Base-by-base conservation (phyloP, 2,329 filamentous ascomycete genomes). In the Fusarium tuaranense region DNA sequence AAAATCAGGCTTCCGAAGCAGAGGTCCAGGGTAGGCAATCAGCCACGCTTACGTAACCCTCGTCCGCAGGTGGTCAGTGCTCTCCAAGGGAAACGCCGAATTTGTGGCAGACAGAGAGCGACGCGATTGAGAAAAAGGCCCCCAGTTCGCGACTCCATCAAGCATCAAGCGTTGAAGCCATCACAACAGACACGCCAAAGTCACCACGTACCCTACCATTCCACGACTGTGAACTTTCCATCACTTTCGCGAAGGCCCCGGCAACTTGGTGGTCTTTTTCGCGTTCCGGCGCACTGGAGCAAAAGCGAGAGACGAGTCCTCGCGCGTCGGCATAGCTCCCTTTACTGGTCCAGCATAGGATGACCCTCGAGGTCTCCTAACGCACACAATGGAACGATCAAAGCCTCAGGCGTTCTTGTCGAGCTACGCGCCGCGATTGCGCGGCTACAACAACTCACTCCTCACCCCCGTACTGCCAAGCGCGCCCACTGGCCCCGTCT, bases 371-470 rank as follows among this genome's bases (percentile, higher is more conserved):
- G 75, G 71, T 71, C 67, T 64, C 66, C 64, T 69, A 63, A 65
- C 65, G 58, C 63, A 68, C 76, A 83, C 75, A 71, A 90, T 90
- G 88, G 87, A 88, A 78, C 85, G 84, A 81, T 83, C 82, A 76
- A 85, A 86, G 78, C 95, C 95, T 58, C 94, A 98, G 86, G 94
- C 95, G 51, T 97, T 97, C 81, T 92, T 97, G 78, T 96, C 95
- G 67, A 95, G 93, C 81, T 98, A 97, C 85, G 95, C 96, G 84
- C 94, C 96, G 73, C 94, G 96, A 80, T 86, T 98, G 80, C 94
- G 96, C 81, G 91, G 92, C 74, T 98, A 97, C 86, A 94, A 93
- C 82, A 98, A 98, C 86, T 94, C 96, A 41, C 91, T 98, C 65
- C 90, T 98, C 71, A 94, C 94, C 27, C 95, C 96, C 39, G 92